Percentiles rank a stretch among this genome's conserved stretches.
phyloP scores from a whole-genome alignment of 768 basidiomycete genomes.

The Asterophora parasitica region DNA sequence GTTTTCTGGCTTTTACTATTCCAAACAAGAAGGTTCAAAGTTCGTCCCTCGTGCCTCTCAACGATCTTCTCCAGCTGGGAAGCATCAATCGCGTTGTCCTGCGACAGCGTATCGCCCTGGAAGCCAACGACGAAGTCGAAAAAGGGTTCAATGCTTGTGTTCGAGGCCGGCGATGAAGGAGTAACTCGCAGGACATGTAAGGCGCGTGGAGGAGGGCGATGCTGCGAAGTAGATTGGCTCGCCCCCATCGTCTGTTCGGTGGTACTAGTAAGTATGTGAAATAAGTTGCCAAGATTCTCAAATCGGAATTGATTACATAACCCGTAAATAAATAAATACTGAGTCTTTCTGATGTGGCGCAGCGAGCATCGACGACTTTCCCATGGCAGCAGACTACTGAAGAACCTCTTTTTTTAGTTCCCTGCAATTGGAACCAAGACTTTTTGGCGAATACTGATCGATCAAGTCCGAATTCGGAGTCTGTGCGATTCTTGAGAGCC shows the following conservation, averaged over 20 bases:
- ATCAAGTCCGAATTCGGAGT: too few relatives aligned
- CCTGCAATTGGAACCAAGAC: too few relatives aligned
- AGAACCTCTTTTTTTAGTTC: too few relatives aligned
- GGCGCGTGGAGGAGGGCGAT: constrained; percentile 53
- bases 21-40: constrained; percentile 74
- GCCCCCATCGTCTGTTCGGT: constrained; percentile 67
- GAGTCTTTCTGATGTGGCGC: too few relatives aligned
- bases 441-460: too few relatives aligned
- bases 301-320: too few relatives aligned
- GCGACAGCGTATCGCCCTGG: constrained; percentile 57
- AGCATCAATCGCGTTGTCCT: constrained; percentile 57
- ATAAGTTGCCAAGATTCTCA: too few relatives aligned
- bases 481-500: too few relatives aligned
- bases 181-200: constrained; percentile 90
- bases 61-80: constrained; percentile 75
- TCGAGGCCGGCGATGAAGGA: constrained; percentile 82
- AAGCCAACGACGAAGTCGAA: constrained; percentile 97
- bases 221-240: constrained; percentile 57
- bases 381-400: too few relatives aligned
- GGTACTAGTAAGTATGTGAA: too few relatives aligned
- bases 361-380: too few relatives aligned
- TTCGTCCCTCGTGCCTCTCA: constrained; percentile 71
- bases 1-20: constrained; percentile 72
- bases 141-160: constrained; percentile 83
- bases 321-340: too few relatives aligned